Evolutionary conservation across 2,329 filamentous ascomycete species (phyloP), one percentile per base, ranked within the genome.

Genomic region (Coniochaeta sp.): DNA sequence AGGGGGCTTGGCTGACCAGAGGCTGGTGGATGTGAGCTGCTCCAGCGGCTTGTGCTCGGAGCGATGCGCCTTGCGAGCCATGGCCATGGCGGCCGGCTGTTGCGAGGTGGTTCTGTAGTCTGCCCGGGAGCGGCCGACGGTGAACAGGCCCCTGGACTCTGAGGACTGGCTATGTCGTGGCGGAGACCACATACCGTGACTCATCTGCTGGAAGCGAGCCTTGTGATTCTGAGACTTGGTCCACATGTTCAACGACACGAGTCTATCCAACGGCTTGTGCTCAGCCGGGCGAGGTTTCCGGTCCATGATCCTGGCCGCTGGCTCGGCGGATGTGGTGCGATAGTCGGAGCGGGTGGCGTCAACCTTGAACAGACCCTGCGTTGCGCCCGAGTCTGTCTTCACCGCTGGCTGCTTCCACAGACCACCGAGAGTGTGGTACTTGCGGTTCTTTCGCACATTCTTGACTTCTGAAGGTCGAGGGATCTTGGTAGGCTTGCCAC

Each of bases 31-130:
- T 6, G 62, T 60, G 34, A 72, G 62, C 24, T 58, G 58, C 28
- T 67, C 70, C 43, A 72, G 62, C 34, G 70, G 65, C 61, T 66
- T 64, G 56, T 64, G 52, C 50, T 67, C 64, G 22, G 57, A 60
- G 6, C 61, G 58, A 9, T 70, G 71, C 24, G 68, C 62, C 58
- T 66, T 70, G 44, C 69, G 70, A 17, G 60, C 58, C 65, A 73
- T 70, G 38, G 61, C 52, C 31, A 72, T 62, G n/a, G 71, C 73
- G 40, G 71, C 72, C 33, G 73, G 73, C 47, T 66, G 60, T 58
- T 68, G 63, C n/a, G 67, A 62, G 34, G 71, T 71, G 34, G 64
- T 69, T 34, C 70, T 67, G 60, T 66, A 70, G 34, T 67, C 64
- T 9, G 64, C 47, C 34, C 70, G 68, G 22, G 58, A 55, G 17